These are phyloP conservation scores for Pseudogymnoascus sp. DNA, from an alignment of 2,329 filamentous ascomycete genomes.

Conservation along the genomic window DNA sequence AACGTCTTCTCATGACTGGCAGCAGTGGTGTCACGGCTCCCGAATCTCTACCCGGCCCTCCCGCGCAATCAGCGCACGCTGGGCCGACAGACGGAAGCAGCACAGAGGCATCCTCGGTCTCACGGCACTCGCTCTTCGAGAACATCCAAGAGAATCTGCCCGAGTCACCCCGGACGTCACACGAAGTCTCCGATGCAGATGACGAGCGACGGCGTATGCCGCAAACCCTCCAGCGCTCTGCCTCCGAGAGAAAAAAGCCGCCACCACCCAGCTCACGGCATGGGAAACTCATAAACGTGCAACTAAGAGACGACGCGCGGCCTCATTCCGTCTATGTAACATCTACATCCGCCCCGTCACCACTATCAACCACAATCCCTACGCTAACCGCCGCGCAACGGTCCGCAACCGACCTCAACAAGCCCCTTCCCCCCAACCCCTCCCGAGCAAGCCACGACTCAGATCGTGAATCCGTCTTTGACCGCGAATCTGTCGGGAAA, in stretches of 20 bases:
- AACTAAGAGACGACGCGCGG: conserved; percentile 32
- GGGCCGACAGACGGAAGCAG: conserved; percentile 39
- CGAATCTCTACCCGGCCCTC: conserved; percentile 20
- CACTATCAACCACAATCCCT: conserved; percentile 14
- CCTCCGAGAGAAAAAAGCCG: conserved; percentile 52
- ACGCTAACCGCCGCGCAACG: conserved; percentile 28
- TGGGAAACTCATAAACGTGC: conserved; percentile 60
- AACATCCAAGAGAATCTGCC: conserved; percentile 32
- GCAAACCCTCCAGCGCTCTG: conserved; percentile 18
- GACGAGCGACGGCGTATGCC: conserved; percentile 35
- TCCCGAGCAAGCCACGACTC: conserved; percentile 35
- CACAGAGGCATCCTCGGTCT: conserved; percentile 50
- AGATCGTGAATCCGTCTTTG: conserved; percentile 40
- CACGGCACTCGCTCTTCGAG: conserved; percentile 51
- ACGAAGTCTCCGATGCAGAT: conserved; percentile 49
- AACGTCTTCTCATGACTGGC: conserved; percentile 66
- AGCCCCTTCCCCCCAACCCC: conserved; percentile 51
- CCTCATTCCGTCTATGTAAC: neutral
- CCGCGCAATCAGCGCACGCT: conserved; percentile 22
- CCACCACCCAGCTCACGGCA: conserved; percentile 71
- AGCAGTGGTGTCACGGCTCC: conserved; percentile 36
- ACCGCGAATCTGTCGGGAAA: conserved; percentile 45
- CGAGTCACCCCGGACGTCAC: conserved; percentile 48
- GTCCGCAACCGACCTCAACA: conserved; percentile 46
- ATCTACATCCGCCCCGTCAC: conserved; percentile 16